Evolutionary conservation across 176 grass and related monocot genomes (phyloP), one percentile per base, ranked within the genome.

Genomic region (Lolium perenne): DNA sequence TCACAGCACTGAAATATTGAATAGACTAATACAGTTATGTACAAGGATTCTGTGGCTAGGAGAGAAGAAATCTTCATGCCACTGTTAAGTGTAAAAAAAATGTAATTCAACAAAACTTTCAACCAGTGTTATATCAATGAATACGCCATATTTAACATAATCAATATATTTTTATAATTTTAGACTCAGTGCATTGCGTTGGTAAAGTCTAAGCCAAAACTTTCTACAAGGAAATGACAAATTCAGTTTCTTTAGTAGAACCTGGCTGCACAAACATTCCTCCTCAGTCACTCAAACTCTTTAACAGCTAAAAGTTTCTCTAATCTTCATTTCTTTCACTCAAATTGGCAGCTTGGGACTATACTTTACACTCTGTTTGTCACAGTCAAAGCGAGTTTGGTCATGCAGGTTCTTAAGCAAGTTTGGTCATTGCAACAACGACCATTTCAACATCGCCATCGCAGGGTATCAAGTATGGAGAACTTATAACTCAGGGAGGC

Each of bases 361-460:
- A 56, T 11, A 16, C 43, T 71, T 35, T 58, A 58, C 67, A 41
- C 59, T 49, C 15, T 64, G 10, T 10, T 43, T 48, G 40, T 46
- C 59, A 56, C 23, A 26, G 58, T 49, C 40, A 69, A 57, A 80
- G n/a, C 53, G 22, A 43, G 41, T 59, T 59, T 59, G 20, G 20
- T 59, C 57, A 22, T 59, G 57, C 57, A 59, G 21, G 41, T 7
- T 43, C 41, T 43, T 43, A 17, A n/a, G 41, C 41, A 78, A 61
- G 41, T 64, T 87, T 69, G 15, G 20, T 16, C 80, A 51, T 25
- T 91, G 65, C 35, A 86, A 29, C 6, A 61, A 15, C 83, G 45
- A 86, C 21, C 18, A 76, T 17, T 84, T 80, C 47, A 84, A 10
- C 15, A 70, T 43, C 41, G 7, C 41, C 41, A 43, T 61, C 11